Percentiles rank a stretch among this genome's conserved stretches.
phyloP scores from a whole-genome alignment of 129 eudicot genomes.

The Flaveria ramosissima region DNA sequence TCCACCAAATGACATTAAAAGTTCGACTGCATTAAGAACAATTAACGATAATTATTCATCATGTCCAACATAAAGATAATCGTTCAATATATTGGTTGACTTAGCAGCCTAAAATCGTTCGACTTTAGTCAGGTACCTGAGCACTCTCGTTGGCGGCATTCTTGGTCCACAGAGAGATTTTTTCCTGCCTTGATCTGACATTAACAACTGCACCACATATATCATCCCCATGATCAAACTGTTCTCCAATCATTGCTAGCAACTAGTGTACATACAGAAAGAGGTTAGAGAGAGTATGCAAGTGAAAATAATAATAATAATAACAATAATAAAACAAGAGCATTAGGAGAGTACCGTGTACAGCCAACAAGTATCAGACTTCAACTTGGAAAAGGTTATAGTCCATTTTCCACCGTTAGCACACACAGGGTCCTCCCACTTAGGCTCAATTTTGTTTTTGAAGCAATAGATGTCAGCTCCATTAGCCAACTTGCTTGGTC shows the following conservation, averaged over 20 bases:
- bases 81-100: neutral
- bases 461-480: conserved; percentile 75
- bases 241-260: conserved; percentile 96
- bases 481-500: conserved; percentile 68
- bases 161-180: conserved; percentile 84
- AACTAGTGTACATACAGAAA: conserved; percentile 41
- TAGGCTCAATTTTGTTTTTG: conserved; percentile 80
- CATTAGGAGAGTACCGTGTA: conserved; percentile 53
- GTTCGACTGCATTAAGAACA: neutral
- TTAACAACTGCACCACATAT: conserved; percentile 95
- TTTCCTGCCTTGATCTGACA: conserved; percentile 65
- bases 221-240: conserved; percentile 94
- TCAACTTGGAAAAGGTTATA: conserved; percentile 46
- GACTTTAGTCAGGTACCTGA: conserved; percentile 58
- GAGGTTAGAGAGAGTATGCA: conserved; percentile 13
- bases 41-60: neutral
- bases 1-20: neutral
- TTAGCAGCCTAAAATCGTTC: neutral
- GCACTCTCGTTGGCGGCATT: conserved; percentile 92
- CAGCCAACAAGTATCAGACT: conserved; percentile 73
- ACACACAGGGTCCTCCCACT: conserved; percentile 97
- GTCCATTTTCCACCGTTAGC: conserved; percentile 99
- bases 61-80: neutral
- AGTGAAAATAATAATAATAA: neutral
- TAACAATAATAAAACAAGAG: neutral